Conservation (phyloP, 1,284 basidiomycete species). For the Cryptococcus hybrid region DNA sequence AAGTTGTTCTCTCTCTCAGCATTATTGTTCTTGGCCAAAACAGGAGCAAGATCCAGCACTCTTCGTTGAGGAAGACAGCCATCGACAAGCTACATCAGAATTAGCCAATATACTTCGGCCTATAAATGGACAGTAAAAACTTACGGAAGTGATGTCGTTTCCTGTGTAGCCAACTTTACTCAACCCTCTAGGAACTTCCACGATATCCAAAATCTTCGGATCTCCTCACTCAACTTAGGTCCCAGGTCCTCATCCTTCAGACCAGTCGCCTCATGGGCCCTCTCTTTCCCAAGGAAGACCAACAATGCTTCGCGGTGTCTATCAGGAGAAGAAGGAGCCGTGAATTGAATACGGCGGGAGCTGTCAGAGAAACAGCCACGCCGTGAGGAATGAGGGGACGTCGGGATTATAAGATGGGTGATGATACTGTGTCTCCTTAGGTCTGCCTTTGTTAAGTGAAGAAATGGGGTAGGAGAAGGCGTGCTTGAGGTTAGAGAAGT, state of each 20-base stretch:
- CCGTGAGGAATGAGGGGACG: slow-evolving; percentile 89
- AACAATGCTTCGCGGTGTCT: slow-evolving; percentile 86
- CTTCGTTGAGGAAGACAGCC: slow-evolving; percentile 47
- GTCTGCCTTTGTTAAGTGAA: slow-evolving; percentile 89
- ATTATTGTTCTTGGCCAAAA: slow-evolving; percentile 61
- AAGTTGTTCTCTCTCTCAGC: slow-evolving; percentile 77
- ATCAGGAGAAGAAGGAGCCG: slow-evolving; percentile 83
- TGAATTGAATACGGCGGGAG: slow-evolving; percentile 88
- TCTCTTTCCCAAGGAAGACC: slow-evolving; percentile 70
- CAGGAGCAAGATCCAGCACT: slow-evolving; percentile 46
- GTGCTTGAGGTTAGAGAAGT: slow-evolving; percentile 18
- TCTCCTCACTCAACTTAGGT: slow-evolving; percentile 77
- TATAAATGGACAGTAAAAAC: slow-evolving; percentile 1
- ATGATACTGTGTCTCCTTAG: slow-evolving; percentile 69
- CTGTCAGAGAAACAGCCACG: slow-evolving; percentile 80
- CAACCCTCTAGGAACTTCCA: slow-evolving; percentile 84
- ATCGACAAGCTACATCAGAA: slow-evolving; percentile 32
- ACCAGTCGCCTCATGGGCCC: slow-evolving; percentile 66
- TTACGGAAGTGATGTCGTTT: slow-evolving; percentile 34
- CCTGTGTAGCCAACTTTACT: slow-evolving; percentile 75
- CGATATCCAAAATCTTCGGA: slow-evolving; percentile 82
- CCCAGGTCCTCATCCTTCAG: slow-evolving; percentile 83
- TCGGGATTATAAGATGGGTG: slow-evolving; percentile 77
- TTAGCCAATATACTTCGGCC: neutral
- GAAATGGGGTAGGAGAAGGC: slow-evolving; percentile 61